Conservation (phyloP, 306 rosid species). For the Carpinus fangiana region DNA sequence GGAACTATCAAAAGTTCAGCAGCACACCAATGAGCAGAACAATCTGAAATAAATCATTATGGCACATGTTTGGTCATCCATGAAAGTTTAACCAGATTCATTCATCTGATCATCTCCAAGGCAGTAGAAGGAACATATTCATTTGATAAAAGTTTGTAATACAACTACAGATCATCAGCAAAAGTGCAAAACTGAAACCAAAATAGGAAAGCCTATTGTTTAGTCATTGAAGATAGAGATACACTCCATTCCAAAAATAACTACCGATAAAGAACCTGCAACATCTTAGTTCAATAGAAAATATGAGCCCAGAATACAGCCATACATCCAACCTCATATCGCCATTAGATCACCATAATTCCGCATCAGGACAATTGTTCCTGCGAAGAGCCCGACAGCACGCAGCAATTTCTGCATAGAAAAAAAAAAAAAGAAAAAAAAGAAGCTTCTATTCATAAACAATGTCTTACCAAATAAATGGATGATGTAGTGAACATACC, state of each 20-base stretch:
- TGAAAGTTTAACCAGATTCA: not conserved
- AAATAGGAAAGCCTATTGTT: constrained; percentile 10
- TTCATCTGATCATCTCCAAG: not conserved
- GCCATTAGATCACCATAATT: constrained; percentile 87
- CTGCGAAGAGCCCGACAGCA: constrained; percentile 72
- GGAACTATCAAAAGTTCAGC: not conserved
- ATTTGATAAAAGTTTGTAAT: not conserved
- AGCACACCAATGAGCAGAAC: not conserved
- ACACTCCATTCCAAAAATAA: not conserved
- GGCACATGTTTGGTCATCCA: not conserved
- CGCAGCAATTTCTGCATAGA: constrained; percentile 76
- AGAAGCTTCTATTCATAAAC: not conserved
- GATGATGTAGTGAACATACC: not conserved
- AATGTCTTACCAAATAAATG: not conserved
- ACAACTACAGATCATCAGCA: not conserved
- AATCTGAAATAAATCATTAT: not conserved
- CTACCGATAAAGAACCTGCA: not conserved
- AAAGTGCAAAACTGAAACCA: not conserved
- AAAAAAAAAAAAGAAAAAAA: constrained; percentile 13
- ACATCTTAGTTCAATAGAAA: constrained; percentile 14
- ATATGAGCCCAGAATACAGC: constrained; percentile 17
- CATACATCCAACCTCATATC: constrained; percentile 43
- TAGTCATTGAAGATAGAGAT: constrained; percentile 11
- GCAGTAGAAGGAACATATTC: not conserved
- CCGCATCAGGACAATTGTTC: constrained; percentile 71